Percentiles rank a stretch among this genome's conserved stretches.
Conservation (phyloP, 139 green algal species). For the Ostreobium quekettii region DNA sequence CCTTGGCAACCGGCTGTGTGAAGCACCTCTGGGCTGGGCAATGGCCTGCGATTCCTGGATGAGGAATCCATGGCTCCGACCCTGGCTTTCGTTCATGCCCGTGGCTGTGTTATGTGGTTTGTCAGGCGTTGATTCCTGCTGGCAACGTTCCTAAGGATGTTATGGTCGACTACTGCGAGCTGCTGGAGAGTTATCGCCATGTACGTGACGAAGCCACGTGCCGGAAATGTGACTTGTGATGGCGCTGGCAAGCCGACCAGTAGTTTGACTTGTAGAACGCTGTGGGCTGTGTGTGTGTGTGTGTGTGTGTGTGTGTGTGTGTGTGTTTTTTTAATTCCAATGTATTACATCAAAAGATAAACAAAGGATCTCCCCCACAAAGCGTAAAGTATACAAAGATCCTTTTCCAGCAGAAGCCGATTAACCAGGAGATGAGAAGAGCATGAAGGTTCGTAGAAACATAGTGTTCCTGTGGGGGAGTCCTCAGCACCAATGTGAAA, state of each 20-base stretch:
- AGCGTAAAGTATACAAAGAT: too few species aligned
- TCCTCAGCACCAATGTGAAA: too few species aligned
- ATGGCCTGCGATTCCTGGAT: neutral
- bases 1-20: neutral
- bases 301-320: neutral
- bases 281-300: neutral
- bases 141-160: constrained; percentile 17
- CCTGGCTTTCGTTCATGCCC: neutral
- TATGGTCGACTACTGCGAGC: constrained; percentile 4
- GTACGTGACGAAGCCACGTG: neutral
- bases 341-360: neutral
- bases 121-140: constrained; percentile 18
- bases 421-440: too few species aligned
- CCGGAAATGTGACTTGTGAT: neutral
- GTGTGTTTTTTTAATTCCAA: constrained; percentile 1
- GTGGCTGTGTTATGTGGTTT: constrained; percentile 7
- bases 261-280: neutral
- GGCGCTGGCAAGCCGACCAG: neutral
- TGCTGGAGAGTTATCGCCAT: constrained; percentile 15
- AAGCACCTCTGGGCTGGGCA: neutral
- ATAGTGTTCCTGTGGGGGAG: too few species aligned
- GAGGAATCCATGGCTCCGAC: neutral
- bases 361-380: too few species aligned
- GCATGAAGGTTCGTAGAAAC: too few species aligned
- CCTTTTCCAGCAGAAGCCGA: too few species aligned